Percentiles rank a stretch among this genome's conserved stretches.
Evolutionary conservation across 805 yeast species (phyloP).

Genomic region (Saccharomycopsis sp.): DNA sequence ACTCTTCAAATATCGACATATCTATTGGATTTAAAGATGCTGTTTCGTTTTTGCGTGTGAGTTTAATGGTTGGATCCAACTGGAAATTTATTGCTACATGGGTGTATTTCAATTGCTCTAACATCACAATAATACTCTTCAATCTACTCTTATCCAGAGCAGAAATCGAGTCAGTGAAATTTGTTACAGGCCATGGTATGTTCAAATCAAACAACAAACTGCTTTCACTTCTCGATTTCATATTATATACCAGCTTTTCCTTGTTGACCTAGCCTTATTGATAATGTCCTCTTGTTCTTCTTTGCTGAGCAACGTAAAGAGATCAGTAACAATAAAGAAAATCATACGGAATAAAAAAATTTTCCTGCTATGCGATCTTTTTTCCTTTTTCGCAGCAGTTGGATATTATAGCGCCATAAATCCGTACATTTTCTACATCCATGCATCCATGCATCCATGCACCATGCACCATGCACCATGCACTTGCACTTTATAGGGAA

Average conservation of each 20-base stretch:
- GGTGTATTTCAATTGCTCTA: constrained; percentile 61
- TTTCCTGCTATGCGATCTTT: too few relatives aligned
- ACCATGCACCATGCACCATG: too few relatives aligned
- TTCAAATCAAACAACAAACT: constrained; percentile 56
- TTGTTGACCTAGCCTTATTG: background rate
- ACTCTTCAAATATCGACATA: constrained; percentile 27
- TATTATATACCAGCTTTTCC: background rate
- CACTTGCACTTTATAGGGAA: too few relatives aligned
- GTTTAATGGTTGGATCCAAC: constrained; percentile 42
- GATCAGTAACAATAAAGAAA: too few relatives aligned
- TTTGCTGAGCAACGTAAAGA: too few relatives aligned
- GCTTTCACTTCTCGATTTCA: background rate
- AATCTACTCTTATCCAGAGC: constrained; percentile 37
- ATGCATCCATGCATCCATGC: too few relatives aligned
- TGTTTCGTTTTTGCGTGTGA: constrained; percentile 35
- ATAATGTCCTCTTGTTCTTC: background rate
- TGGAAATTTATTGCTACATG: constrained; percentile 71
- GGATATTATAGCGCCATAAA: too few relatives aligned
- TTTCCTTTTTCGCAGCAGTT: too few relatives aligned
- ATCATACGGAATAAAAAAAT: too few relatives aligned
- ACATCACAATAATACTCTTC: constrained; percentile 44
- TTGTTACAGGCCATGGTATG: constrained; percentile 62
- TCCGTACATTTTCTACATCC: too few relatives aligned
- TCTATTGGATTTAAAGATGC: constrained; percentile 38
- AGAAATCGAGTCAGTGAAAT: constrained; percentile 39